A percentile compares a stretch with the other conserved stretches of the same genome.
These are phyloP conservation scores for Starmerella stigmatis DNA, from an alignment of 805 yeast species.

Conservation along the genomic window DNA sequence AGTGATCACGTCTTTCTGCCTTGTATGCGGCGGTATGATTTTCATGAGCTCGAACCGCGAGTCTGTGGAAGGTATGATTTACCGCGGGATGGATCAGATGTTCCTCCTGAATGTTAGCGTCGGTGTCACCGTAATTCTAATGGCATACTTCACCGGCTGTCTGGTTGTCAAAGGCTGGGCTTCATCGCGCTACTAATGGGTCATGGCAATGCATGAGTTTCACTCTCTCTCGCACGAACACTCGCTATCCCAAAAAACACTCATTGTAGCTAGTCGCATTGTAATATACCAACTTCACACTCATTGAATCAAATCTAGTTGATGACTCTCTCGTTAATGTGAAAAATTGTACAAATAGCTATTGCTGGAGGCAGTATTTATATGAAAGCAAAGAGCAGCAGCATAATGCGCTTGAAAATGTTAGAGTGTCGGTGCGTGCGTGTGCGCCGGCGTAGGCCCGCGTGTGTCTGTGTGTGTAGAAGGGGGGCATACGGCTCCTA, in stretches of 20 bases:
- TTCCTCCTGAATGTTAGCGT: conserved; percentile 80
- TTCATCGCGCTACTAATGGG: conserved; percentile 5
- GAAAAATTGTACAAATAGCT: too few relatives aligned
- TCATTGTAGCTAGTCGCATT: too few relatives aligned
- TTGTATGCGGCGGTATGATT: conserved; percentile 79
- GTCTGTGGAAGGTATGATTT: conserved; percentile 67
- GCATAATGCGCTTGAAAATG: too few relatives aligned
- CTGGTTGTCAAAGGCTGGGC: conserved; percentile 37
- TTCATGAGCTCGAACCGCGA: conserved; percentile 91
- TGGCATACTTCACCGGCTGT: conserved; percentile 79
- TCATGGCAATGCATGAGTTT: neutral
- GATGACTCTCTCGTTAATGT: too few relatives aligned
- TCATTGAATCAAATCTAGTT: neutral
- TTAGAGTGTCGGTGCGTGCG: too few relatives aligned
- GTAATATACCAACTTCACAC: neutral
- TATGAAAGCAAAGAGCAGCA: too few relatives aligned
- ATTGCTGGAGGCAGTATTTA: too few relatives aligned
- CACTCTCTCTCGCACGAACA: too few relatives aligned
- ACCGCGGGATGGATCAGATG: conserved; percentile 76
- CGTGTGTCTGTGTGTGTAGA: too few relatives aligned
- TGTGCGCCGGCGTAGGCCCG: too few relatives aligned
- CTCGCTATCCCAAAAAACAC: too few relatives aligned
- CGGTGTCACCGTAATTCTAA: conserved; percentile 63
- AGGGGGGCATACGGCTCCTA: too few relatives aligned
- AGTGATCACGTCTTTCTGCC: conserved; percentile 62